Percentiles rank a stretch among this genome's conserved stretches.
These are phyloP conservation scores for Elsinoe ampelina DNA, from an alignment of 2,329 filamentous ascomycete genomes.

Conservation along the genomic window DNA sequence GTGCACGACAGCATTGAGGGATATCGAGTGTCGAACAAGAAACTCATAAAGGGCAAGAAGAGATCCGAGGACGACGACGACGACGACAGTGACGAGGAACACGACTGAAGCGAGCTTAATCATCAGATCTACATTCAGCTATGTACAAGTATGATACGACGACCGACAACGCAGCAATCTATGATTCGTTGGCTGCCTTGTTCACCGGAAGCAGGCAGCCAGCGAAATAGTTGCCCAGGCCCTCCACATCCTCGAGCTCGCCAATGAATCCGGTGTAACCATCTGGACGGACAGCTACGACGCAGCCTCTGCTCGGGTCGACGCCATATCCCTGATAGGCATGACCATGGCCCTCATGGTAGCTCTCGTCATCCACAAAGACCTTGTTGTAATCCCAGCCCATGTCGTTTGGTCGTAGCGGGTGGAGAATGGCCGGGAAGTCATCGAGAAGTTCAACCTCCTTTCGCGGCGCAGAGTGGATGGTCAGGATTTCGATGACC, in stretches of 20 bases:
- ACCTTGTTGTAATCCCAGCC: slow-evolving; percentile 28
- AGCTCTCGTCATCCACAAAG: slow-evolving; percentile 35
- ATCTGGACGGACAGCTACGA: slow-evolving; percentile 54
- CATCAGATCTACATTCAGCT: too few species aligned
- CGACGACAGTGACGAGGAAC: neutral
- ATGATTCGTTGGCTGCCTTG: neutral
- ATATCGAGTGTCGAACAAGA: slow-evolving; percentile 2
- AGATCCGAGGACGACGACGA: neutral
- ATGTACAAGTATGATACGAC: too few species aligned
- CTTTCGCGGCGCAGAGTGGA: slow-evolving; percentile 47
- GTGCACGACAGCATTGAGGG: slow-evolving; percentile 10
- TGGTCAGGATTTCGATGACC: slow-evolving; percentile 49
- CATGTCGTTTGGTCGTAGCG: slow-evolving; percentile 26
- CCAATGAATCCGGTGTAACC: slow-evolving; percentile 49
- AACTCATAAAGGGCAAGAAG: neutral
- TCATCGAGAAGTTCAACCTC: slow-evolving; percentile 35
- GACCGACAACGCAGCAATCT: neutral
- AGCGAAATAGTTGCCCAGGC: slow-evolving; percentile 10
- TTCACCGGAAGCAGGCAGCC: slow-evolving; percentile 12
- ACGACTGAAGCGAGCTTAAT: neutral
- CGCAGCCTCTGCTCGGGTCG: slow-evolving; percentile 43
- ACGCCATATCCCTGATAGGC: slow-evolving; percentile 51
- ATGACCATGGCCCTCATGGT: slow-evolving; percentile 33
- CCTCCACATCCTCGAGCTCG: slow-evolving; percentile 25
- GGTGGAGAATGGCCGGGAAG: slow-evolving; percentile 35